phyloP scores from a whole-genome alignment of 768 basidiomycete genomes.

The Boletus tylopilopsis region DNA sequence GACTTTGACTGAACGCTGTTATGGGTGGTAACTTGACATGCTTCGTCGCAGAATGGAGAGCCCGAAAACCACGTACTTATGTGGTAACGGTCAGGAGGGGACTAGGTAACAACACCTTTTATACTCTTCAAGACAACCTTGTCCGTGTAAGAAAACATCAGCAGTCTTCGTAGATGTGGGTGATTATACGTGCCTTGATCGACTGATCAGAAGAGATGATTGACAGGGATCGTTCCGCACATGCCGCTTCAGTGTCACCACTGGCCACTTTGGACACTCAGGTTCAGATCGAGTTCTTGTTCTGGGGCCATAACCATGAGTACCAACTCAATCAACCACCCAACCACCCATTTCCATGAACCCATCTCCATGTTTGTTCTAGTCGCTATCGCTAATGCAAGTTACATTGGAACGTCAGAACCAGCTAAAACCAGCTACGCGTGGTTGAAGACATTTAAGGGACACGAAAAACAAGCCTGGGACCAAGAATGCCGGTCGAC shows the following conservation, averaged over 20 bases:
- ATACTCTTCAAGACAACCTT: conserved; percentile 67
- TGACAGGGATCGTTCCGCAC: conserved; percentile 63
- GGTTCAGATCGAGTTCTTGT: conserved; percentile 58
- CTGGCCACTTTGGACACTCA: conserved; percentile 75
- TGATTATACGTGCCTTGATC: conserved; percentile 39
- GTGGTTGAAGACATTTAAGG: no score
- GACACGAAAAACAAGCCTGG: no score
- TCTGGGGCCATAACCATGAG: conserved; percentile 72
- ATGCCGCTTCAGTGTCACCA: conserved; percentile 66
- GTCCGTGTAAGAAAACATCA: conserved; percentile 73
- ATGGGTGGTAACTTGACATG: conserved; percentile 73
- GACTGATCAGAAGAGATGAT: conserved; percentile 56
- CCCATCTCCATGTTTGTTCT: no score
- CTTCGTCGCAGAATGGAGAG: conserved; percentile 64
- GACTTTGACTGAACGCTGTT: conserved; percentile 1
- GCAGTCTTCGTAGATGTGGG: conserved; percentile 81
- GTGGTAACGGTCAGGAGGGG: conserved; percentile 83
- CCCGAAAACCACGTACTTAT: conserved; percentile 31
- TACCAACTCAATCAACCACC: no score
- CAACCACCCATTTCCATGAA: no score
- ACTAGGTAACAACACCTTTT: conserved; percentile 59
- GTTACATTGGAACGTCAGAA: no score
- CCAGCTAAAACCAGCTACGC: no score
- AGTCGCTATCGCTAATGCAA: no score
- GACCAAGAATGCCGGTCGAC: no score